Evolutionary conservation across 192 early-diverging fungal genomes (phyloP).

Genomic region (Backusella circina): DNA sequence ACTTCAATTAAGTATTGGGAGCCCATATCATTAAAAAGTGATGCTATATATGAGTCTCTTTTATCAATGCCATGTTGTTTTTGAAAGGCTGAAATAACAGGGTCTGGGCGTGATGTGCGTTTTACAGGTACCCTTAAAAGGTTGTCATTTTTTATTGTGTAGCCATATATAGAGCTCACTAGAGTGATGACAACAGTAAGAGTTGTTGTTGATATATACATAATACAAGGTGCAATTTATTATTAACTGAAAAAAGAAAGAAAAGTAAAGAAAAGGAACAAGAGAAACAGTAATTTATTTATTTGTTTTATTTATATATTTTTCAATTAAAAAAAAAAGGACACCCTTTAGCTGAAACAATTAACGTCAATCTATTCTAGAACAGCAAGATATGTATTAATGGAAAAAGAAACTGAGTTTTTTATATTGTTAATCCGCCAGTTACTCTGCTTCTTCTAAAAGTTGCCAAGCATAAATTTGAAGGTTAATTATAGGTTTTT

Average conservation of each 20-base stretch:
- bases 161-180: neutral
- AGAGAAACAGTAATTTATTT: neutral
- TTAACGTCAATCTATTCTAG: neutral
- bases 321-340: neutral
- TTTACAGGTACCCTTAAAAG: neutral
- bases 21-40: constrained; percentile 7
- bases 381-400: neutral
- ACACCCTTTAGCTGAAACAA: neutral
- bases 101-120: neutral
- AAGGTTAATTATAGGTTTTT: neutral
- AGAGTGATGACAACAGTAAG: neutral
- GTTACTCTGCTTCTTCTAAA: neutral
- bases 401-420: constrained; percentile 1
- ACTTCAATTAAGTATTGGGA: constrained; percentile 9
- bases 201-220: neutral
- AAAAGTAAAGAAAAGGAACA: neutral
- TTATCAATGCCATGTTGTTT: neutral
- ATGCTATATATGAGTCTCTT: constrained; percentile 15
- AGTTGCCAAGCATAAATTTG: neutral
- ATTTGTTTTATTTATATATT: neutral
- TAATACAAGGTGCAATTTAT: neutral
- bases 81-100: neutral
- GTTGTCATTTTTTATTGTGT: neutral
- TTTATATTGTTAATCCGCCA: neutral
- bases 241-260: neutral